A percentile compares a stretch with the other conserved stretches of the same genome.
Conservation (phyloP, 768 basidiomycete species). For the Glaciozyma antarctica region DNA sequence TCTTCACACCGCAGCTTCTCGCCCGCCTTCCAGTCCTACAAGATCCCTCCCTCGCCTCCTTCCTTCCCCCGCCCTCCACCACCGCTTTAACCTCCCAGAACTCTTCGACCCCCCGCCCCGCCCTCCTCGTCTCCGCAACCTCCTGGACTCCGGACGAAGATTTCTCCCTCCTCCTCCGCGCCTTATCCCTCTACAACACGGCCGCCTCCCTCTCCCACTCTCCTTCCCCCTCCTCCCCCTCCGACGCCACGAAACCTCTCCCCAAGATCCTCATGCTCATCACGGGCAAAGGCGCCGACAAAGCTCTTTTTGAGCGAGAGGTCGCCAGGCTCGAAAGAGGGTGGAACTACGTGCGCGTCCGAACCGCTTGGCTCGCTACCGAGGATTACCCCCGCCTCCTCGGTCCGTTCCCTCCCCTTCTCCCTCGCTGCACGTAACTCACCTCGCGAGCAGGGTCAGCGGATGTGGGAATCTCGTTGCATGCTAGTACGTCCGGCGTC, state of each 20-base stretch:
- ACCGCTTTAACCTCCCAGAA: conserved; percentile 28
- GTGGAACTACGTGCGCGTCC: conserved; percentile 70
- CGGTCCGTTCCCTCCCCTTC: conserved; percentile 45
- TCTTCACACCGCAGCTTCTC: conserved; percentile 37
- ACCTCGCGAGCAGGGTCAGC: conserved; percentile 57
- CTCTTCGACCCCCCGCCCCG: conserved; percentile 48
- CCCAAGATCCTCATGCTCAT: conserved; percentile 74
- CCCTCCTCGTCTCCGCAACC: conserved; percentile 79
- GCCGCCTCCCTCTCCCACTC: conserved; percentile 40
- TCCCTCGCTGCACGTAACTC: background rate
- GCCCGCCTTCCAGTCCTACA: conserved; percentile 28
- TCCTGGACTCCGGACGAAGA: conserved; percentile 98
- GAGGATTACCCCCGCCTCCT: conserved; percentile 81
- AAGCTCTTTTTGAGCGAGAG: conserved; percentile 60
- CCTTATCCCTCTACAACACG: conserved; percentile 60
- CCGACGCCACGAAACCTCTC: conserved; percentile 38
- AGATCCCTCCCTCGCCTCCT: conserved; percentile 48
- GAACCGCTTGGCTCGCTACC: conserved; percentile 78
- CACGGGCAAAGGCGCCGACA: conserved; percentile 81
- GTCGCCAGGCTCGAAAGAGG: conserved; percentile 51
- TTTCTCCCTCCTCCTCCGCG: conserved; percentile 70
- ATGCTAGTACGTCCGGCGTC: conserved; percentile 76
- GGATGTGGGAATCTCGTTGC: conserved; percentile 82
- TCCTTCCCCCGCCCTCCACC: conserved; percentile 50
- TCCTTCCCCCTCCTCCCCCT: conserved; percentile 2